These are phyloP conservation scores for Blastobotrys elegans DNA, from an alignment of 1,139 yeast species.

Conservation along the genomic window DNA sequence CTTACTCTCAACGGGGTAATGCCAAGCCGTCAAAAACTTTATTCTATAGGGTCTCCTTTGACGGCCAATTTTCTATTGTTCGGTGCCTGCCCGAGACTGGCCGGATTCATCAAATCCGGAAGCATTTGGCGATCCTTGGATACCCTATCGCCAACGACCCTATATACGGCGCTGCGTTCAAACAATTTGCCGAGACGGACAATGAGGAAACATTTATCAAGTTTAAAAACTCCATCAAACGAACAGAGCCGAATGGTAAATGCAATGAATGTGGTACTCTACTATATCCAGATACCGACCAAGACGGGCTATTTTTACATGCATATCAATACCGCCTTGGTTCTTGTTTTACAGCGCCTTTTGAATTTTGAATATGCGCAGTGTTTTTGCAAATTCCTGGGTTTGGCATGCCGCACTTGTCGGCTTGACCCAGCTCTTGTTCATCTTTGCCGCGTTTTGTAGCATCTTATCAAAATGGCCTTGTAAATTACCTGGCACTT, in stretches of 20 bases:
- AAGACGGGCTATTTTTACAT: neutral
- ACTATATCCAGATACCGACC: neutral
- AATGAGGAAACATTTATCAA: too few relatives aligned
- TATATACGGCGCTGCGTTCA: too few relatives aligned
- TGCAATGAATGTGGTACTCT: neutral
- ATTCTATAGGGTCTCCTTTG: constrained; percentile 23
- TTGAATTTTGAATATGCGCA: constrained; percentile 14
- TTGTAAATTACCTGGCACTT: constrained; percentile 37
- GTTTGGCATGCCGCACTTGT: constrained; percentile 13
- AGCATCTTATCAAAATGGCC: constrained; percentile 35
- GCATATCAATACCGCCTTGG: neutral
- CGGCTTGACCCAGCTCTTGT: constrained; percentile 27
- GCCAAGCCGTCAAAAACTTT: constrained; percentile 48
- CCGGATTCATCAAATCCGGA: constrained; percentile 90
- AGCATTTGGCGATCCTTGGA: constrained; percentile 81
- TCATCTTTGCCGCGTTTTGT: constrained; percentile 32
- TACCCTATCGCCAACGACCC: constrained; percentile 94
- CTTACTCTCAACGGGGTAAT: constrained; percentile 47
- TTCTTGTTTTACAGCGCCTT: neutral
- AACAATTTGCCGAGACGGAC: too few relatives aligned
- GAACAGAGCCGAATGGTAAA: neutral
- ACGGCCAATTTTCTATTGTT: constrained; percentile 47
- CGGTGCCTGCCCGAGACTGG: constrained; percentile 83
- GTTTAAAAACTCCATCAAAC: too few relatives aligned
- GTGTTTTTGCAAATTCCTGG: constrained; percentile 28